Conservation (phyloP, 176 grass and related monocot genomes). For the Alloteropsis semialata region DNA sequence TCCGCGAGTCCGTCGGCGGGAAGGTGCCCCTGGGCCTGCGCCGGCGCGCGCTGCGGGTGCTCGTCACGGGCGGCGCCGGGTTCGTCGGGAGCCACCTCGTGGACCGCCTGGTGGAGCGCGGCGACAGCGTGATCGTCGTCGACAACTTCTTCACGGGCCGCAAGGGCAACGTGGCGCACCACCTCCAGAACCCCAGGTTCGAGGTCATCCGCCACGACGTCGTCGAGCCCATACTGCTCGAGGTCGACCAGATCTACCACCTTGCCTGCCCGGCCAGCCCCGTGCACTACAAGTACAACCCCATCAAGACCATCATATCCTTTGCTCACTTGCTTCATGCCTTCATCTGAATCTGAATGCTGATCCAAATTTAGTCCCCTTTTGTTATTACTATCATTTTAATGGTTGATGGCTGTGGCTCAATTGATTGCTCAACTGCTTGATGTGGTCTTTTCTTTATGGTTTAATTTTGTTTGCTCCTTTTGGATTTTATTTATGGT, state of each 20-base stretch:
- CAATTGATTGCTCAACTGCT: neutral
- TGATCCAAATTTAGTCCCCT: neutral
- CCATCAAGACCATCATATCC: conserved; percentile 99
- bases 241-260: conserved; percentile 96
- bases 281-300: conserved; percentile 96
- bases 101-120: conserved; percentile 65
- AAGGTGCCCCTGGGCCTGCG: conserved; percentile 76
- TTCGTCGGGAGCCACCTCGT: conserved; percentile 89
- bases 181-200: conserved; percentile 69
- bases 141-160: conserved; percentile 94
- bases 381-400: neutral
- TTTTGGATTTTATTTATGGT: neutral
- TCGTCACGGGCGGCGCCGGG: conserved; percentile 83
- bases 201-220: conserved; percentile 94
- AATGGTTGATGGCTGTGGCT: neutral
- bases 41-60: conserved; percentile 53
- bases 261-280: conserved; percentile 87
- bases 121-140: conserved; percentile 81
- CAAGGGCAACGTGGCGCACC: conserved; percentile 81
- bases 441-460: neutral
- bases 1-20: conserved; percentile 44
- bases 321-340: conserved; percentile 34
- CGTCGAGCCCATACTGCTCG: conserved; percentile 81
- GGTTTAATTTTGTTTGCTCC: neutral
- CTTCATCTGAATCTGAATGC: conserved; percentile 1